Conservation (phyloP, 306 rosid genomes). For the Rosa multiflora region DNA sequence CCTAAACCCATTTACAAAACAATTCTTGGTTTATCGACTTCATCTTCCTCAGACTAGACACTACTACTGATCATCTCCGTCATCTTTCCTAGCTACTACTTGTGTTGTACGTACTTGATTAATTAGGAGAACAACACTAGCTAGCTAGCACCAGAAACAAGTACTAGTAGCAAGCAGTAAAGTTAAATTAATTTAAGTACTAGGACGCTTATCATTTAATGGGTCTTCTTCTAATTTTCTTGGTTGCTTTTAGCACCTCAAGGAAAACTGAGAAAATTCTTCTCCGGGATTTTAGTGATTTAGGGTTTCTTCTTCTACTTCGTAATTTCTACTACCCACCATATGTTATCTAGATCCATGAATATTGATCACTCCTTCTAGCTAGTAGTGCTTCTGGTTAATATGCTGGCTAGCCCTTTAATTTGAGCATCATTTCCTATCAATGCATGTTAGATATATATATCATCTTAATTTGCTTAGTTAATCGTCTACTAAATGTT, state of each 20-base stretch:
- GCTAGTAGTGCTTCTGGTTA: neutral
- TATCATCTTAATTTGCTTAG: neutral
- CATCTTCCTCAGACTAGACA: neutral
- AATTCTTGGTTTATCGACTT: neutral
- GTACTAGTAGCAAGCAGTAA: neutral
- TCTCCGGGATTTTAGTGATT: slow-evolving; percentile 26
- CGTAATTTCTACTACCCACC: neutral
- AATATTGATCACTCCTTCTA: neutral
- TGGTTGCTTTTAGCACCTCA: neutral
- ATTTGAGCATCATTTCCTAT: neutral
- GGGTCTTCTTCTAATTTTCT: neutral
- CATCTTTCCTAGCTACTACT: neutral
- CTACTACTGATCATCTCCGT: neutral
- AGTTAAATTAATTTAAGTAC: neutral
- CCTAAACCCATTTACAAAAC: slow-evolving; percentile 38
- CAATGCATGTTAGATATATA: slow-evolving; percentile 10
- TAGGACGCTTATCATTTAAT: neutral
- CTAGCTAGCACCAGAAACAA: neutral
- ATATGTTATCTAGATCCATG: slow-evolving; percentile 10
- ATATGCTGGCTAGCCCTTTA: neutral
- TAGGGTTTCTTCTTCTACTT: slow-evolving; percentile 46
- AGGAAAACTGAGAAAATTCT: slow-evolving; percentile 18
- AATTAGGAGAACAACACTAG: slow-evolving; percentile 1
- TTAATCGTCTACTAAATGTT: neutral
- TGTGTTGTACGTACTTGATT: neutral